Evolutionary conservation across 768 basidiomycete species (phyloP), one percentile per base, ranked within the genome.

Genomic region (Tulasnella sp.): DNA sequence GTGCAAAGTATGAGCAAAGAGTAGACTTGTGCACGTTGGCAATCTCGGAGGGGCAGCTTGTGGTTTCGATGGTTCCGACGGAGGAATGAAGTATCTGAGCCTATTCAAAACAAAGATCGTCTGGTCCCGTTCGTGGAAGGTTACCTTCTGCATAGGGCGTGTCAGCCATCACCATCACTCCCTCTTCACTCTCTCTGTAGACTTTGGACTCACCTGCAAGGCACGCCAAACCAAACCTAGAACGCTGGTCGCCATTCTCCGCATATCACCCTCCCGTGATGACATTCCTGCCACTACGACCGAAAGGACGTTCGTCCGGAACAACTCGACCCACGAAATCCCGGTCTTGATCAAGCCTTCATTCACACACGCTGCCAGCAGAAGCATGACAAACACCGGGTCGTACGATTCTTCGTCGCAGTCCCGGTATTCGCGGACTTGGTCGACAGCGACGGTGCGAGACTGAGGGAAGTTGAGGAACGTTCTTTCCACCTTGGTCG

Each of bases 251-350:
- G 92, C 91, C 0, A 93, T 82, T 34, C 89, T 87, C 27, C 95
- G 91, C 6, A 94, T 85, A 16, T 86, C 85, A 3, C 82, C 85
- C 81, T 93, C 89, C 75, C 90, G 90, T 5, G 92, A 89, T 0
- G 95, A 93, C 72, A 98, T 84, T 0, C 90, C 88, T 19, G 93
- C 90, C 31, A 97, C 88, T 2, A 93, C 88, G 73, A 98, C 81
- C 71, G 93, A 89, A 18, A 93, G 88, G 16, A 92, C 86, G 81
- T 97, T 96, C 9, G 92, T 93, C 81, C 95, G 87, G 83, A 97
- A 92, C 24, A 98, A 84, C 82, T 94, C 92, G 19, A 97, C 92
- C 96, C 96, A 97, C 27, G 88, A 90, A 80, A 92, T 85, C 0
- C 91, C 88, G 0, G 90, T 90, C 0, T 88, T 84, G 87, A 62